These are phyloP conservation scores for Lachancea thermotolerans DNA, from an alignment of 805 yeast genomes.

Conservation along the genomic window DNA sequence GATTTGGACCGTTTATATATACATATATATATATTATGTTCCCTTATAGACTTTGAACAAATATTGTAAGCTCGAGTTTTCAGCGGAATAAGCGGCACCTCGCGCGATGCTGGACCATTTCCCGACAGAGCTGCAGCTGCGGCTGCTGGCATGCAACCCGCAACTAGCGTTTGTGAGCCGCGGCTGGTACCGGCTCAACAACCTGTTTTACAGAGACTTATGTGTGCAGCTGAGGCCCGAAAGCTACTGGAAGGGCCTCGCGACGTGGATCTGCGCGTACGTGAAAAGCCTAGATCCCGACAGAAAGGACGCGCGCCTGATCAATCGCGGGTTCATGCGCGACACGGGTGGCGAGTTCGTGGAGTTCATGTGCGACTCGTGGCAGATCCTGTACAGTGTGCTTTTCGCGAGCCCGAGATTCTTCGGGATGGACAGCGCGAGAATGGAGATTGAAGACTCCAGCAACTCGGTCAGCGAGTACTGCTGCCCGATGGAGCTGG, in stretches of 20 bases:
- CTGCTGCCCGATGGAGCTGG: constrained; percentile 6
- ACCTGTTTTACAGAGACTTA: constrained; percentile 4
- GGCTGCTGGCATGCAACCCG: constrained; percentile 1
- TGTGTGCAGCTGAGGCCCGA: constrained; percentile 4
- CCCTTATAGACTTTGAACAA: no score
- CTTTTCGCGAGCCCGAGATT: constrained; percentile 5
- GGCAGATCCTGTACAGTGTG: constrained; percentile 7
- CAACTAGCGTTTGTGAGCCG: constrained; percentile 3
- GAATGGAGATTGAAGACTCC: constrained; percentile 1
- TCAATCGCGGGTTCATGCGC: background rate
- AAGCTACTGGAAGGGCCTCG: constrained; percentile 1
- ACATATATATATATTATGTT: constrained; percentile 4
- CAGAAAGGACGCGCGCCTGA: constrained; percentile 5
- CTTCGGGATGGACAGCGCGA: constrained; percentile 5
- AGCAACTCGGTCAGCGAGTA: background rate
- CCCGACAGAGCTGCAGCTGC: constrained; percentile 4
- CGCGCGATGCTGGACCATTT: background rate
- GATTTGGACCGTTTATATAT: constrained; percentile 4
- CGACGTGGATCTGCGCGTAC: background rate
- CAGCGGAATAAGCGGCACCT: background rate
- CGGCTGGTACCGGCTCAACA: constrained; percentile 5
- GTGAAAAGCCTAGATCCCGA: constrained; percentile 2
- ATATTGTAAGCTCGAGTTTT: no score
- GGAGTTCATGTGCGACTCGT: constrained; percentile 6
- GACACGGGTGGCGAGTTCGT: background rate